Conservation (phyloP, 805 yeast genomes). For the Candida tallmaniae region DNA sequence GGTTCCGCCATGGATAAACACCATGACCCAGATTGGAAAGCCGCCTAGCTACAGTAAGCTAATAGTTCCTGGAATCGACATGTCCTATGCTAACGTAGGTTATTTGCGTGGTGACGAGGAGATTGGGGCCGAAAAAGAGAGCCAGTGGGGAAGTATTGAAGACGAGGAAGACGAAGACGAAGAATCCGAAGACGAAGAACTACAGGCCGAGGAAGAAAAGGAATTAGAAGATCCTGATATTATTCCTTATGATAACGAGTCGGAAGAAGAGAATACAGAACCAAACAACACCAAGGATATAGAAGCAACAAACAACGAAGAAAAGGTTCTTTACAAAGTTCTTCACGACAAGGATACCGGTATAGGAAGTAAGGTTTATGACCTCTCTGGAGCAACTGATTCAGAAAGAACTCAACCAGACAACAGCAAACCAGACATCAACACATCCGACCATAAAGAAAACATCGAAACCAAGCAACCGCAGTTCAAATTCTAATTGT, state of each 20-base stretch:
- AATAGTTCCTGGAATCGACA: conserved; percentile 47
- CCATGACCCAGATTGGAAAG: conserved; percentile 66
- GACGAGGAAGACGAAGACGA: conserved; percentile 47
- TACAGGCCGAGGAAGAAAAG: conserved; percentile 51
- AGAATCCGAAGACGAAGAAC: too few species aligned
- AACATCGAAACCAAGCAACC: conserved; percentile 8
- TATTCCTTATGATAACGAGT: conserved; percentile 3
- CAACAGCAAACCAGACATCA: too few species aligned
- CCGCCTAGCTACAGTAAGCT: conserved; percentile 79
- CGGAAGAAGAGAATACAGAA: neutral
- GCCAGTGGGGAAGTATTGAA: conserved; percentile 33
- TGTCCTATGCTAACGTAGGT: conserved; percentile 32
- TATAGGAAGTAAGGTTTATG: conserved; percentile 10
- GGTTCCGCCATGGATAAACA: conserved; percentile 77
- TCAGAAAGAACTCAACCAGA: too few species aligned
- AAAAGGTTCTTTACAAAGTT: conserved; percentile 16
- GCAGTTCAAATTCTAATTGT: conserved; percentile 8
- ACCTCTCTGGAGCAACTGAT: too few species aligned
- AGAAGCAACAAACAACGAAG: conserved; percentile 1
- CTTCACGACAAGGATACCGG: conserved; percentile 14
- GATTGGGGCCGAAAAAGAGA: conserved; percentile 10
- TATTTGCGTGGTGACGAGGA: conserved; percentile 17
- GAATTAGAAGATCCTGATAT: conserved; percentile 28
- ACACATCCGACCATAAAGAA: too few species aligned
- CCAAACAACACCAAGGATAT: neutral